phyloP scores from a whole-genome alignment of 441 rosid genomes.

The Hypseocharis bilobata region DNA sequence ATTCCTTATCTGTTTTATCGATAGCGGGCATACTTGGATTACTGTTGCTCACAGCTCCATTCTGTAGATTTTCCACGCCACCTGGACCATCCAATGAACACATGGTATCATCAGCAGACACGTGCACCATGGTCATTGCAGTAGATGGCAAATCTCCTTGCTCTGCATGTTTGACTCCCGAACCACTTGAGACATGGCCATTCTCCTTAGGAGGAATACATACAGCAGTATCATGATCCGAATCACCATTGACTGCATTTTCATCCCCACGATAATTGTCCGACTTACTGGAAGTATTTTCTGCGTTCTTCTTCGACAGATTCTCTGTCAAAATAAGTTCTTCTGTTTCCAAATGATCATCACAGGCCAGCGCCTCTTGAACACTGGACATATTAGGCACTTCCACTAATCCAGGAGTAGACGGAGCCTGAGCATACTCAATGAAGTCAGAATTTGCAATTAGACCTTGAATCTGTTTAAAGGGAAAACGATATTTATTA shows the following conservation, averaged over 20 bases:
- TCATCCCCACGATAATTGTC: conserved; percentile 26
- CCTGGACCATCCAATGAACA: conserved; percentile 28
- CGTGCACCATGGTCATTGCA: conserved; percentile 25
- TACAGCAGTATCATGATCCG: conserved; percentile 22
- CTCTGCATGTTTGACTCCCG: conserved; percentile 26
- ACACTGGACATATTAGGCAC: conserved; percentile 55
- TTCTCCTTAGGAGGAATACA: conserved; percentile 32
- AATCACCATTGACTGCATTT: conserved; percentile 25
- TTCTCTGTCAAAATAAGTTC: conserved; percentile 36
- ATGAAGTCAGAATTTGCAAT: conserved; percentile 37
- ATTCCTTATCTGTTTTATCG: conserved; percentile 18
- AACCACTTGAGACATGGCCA: conserved; percentile 23
- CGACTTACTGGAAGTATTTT: conserved; percentile 28
- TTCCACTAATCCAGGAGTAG: conserved; percentile 72
- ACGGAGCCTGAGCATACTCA: conserved; percentile 80
- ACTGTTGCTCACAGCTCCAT: conserved; percentile 22
- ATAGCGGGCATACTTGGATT: conserved; percentile 16
- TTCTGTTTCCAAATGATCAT: conserved; percentile 61
- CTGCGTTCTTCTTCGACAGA: conserved; percentile 31
- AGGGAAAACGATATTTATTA: conserved; percentile 20
- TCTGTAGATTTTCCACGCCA: conserved; percentile 28
- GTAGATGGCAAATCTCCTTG: conserved; percentile 26
- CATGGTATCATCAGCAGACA: conserved; percentile 22
- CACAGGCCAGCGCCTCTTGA: conserved; percentile 54
- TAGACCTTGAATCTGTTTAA: conserved; percentile 44